A percentile compares a stretch with the other conserved stretches of the same genome.
Evolutionary conservation across 176 grass and related monocot genomes (phyloP).

Genomic region (Cymbopogon citratus): DNA sequence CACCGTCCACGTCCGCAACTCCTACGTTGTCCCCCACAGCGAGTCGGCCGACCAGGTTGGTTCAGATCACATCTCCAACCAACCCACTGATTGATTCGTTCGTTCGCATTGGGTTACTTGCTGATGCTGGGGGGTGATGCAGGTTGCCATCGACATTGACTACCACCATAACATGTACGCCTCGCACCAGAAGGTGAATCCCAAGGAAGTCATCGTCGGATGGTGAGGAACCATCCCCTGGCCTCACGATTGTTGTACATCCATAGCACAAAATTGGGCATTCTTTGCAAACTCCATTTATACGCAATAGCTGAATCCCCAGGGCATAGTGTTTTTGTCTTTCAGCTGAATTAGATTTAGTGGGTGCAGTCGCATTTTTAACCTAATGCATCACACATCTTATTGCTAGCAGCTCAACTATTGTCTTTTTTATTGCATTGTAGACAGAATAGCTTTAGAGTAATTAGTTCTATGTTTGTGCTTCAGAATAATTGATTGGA

Average conservation of each 20-base stretch:
- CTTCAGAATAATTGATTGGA: not conserved
- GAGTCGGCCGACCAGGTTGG: conserved; percentile 92
- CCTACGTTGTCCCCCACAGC: conserved; percentile 85
- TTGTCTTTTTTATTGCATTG: not conserved
- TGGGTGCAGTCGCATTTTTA: not conserved
- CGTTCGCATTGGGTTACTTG: not conserved
- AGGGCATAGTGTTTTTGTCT: not conserved
- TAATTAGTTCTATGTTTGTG: not conserved
- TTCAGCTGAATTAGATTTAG: not conserved
- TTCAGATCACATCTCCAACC: not conserved
- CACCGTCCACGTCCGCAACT: conserved; percentile 89
- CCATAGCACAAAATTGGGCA: not conserved
- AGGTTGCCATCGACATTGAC: conserved; percentile 95
- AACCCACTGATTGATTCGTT: not conserved
- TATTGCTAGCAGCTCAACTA: not conserved
- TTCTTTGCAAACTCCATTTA: not conserved
- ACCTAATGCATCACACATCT: not conserved
- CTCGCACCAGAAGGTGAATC: conserved; percentile 88
- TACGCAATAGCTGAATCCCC: not conserved
- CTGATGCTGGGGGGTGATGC: not conserved
- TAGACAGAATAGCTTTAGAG: not conserved
- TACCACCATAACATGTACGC: conserved; percentile 93
- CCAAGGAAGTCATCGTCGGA: conserved; percentile 90
- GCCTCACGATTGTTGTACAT: not conserved
- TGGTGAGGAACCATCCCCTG: conserved; percentile 40